These are phyloP conservation scores for Ophiostoma novo-ulmi DNA, from an alignment of 2,329 filamentous ascomycete genomes.

Conservation along the genomic window DNA sequence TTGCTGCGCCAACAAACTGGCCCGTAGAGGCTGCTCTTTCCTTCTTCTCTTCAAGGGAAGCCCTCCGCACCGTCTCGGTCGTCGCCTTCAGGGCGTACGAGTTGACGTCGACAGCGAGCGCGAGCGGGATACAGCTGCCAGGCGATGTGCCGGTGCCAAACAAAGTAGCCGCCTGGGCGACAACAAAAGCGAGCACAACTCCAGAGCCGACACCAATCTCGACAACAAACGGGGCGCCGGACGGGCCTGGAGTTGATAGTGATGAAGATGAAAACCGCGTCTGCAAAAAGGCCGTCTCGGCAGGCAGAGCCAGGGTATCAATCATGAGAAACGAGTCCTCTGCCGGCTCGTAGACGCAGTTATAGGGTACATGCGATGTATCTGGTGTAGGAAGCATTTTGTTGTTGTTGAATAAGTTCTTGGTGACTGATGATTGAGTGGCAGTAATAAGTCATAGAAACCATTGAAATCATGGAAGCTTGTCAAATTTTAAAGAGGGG, in stretches of 20 bases:
- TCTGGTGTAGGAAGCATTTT: slow-evolving; percentile 90
- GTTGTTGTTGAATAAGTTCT: neutral
- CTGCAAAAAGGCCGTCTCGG: slow-evolving; percentile 65
- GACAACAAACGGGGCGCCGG: slow-evolving; percentile 58
- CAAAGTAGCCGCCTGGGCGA: slow-evolving; percentile 66
- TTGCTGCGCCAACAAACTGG: slow-evolving; percentile 60
- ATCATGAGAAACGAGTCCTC: slow-evolving; percentile 94
- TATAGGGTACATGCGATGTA: slow-evolving; percentile 84
- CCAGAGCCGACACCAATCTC: slow-evolving; percentile 91
- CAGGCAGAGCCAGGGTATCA: slow-evolving; percentile 73
- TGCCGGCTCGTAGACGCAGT: slow-evolving; percentile 86
- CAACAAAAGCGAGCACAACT: slow-evolving; percentile 83
- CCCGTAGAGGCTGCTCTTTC: slow-evolving; percentile 23
- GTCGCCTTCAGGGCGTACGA: slow-evolving; percentile 75
- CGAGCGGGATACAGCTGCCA: slow-evolving; percentile 49
- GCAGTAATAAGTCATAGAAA: neutral
- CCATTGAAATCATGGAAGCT: neutral
- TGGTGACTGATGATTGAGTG: neutral
- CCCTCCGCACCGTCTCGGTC: slow-evolving; percentile 57
- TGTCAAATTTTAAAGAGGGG: slow-evolving; percentile 12
- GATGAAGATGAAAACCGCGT: slow-evolving; percentile 48
- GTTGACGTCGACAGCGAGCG: slow-evolving; percentile 80
- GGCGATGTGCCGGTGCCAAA: slow-evolving; percentile 56
- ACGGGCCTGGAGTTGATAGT: slow-evolving; percentile 1
- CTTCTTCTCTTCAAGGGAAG: slow-evolving; percentile 32